Evolutionary conservation across 1,139 yeast species (phyloP).

Genomic region (Lodderomyces margitis): DNA sequence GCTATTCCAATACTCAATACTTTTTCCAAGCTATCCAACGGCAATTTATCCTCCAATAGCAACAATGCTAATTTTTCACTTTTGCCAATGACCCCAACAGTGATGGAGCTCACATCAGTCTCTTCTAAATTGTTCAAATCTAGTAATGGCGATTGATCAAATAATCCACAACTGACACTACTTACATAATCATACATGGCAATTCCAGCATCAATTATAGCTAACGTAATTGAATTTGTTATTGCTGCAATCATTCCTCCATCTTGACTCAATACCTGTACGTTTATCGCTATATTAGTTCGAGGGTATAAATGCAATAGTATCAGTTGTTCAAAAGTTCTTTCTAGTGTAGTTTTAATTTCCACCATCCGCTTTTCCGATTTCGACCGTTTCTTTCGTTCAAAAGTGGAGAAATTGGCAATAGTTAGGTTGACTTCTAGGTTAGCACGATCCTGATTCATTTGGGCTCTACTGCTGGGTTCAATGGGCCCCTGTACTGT

Average conservation of each 20-base stretch:
- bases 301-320: conserved; percentile 77
- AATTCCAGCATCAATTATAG: conserved; percentile 91
- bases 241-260: conserved; percentile 84
- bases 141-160: conserved; percentile 70
- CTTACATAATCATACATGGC: conserved; percentile 91
- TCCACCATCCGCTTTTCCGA: conserved; percentile 75
- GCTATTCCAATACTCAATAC: conserved; percentile 83
- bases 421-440: conserved; percentile 66
- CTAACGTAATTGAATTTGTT: conserved; percentile 85
- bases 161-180: conserved; percentile 76
- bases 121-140: conserved; percentile 86
- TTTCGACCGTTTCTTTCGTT: conserved; percentile 64
- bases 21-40: conserved; percentile 74
- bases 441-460: conserved; percentile 47
- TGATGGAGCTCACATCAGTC: conserved; percentile 72
- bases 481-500: conserved; percentile 89
- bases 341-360: conserved; percentile 67
- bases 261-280: conserved; percentile 84
- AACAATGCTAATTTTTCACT: conserved; percentile 75
- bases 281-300: conserved; percentile 68
- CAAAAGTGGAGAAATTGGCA: conserved; percentile 79
- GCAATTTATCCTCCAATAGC: conserved; percentile 79
- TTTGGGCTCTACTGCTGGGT: conserved; percentile 56
- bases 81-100: conserved; percentile 82
- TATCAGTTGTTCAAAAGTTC: conserved; percentile 80